These are phyloP conservation scores for Coemansia sp. DNA, from an alignment of 192 early-diverging fungal genomes.

Conservation along the genomic window DNA sequence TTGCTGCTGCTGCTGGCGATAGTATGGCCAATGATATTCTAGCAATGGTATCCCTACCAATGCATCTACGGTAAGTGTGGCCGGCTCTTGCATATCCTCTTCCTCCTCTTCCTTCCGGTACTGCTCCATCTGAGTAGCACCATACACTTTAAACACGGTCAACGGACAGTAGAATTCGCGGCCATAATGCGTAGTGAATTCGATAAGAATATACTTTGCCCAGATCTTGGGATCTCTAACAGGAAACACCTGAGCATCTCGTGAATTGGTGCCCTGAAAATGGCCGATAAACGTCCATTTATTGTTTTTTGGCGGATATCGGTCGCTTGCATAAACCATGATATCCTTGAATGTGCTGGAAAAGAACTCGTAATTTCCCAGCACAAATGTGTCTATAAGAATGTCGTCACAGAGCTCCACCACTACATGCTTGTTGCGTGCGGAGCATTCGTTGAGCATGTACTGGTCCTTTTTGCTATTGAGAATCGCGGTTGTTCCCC, in stretches of 20 bases:
- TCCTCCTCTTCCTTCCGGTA: slow-evolving; percentile 62
- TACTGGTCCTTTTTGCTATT: slow-evolving; percentile 92
- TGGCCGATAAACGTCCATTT: slow-evolving; percentile 80
- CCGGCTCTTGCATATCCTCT: slow-evolving; percentile 38
- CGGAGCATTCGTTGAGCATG: slow-evolving; percentile 88
- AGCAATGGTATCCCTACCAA: slow-evolving; percentile 22
- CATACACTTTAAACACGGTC: slow-evolving; percentile 81
- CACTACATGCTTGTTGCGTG: slow-evolving; percentile 74
- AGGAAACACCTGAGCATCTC: slow-evolving; percentile 86
- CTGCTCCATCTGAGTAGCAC: slow-evolving; percentile 90
- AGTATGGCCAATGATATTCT: slow-evolving; percentile 35
- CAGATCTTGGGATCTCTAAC: slow-evolving; percentile 72
- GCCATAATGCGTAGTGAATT: slow-evolving; percentile 87
- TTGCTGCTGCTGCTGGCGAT: slow-evolving; percentile 10
- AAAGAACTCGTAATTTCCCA: slow-evolving; percentile 98
- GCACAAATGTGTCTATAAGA: slow-evolving; percentile 79
- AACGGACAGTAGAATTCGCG: slow-evolving; percentile 93
- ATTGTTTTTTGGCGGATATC: slow-evolving; percentile 72
- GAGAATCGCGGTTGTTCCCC: slow-evolving; percentile 75
- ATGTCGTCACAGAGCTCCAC: slow-evolving; percentile 94
- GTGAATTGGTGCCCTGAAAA: slow-evolving; percentile 80
- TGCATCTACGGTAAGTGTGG: slow-evolving; percentile 36
- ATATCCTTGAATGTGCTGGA: slow-evolving; percentile 90
- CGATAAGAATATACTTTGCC: slow-evolving; percentile 82
- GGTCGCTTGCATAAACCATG: slow-evolving; percentile 69